Base-by-base conservation (phyloP, 73 alveolate genomes). In the Paramecium biaurelia region DNA sequence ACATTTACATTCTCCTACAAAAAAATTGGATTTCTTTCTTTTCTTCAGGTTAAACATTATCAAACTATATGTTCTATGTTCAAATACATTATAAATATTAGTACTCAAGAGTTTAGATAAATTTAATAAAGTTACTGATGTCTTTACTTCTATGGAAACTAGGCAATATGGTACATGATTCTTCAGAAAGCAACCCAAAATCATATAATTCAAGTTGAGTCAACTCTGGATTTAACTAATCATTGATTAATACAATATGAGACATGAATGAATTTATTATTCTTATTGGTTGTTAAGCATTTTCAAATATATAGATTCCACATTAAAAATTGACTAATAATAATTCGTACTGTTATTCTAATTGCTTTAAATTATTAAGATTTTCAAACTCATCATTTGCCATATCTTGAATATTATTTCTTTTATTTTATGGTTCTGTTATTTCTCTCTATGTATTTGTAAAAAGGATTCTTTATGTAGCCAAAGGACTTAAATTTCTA, bases 261-360 rank as follows among this genome's bases (percentile, higher is more conserved):
- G 86, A 72, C 86, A 72, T 72, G 37, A 35, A 72, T 35, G 86
- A 72, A 72, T 72, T 72, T 12, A 72, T 37, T 14, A 37, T 72
- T 37, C 26, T 72, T 12, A 72, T 38, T 12, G 86, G 63, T 72
- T 72, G 12, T 7, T 63, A 32, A 30, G 41, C 26, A 30, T 26
- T 63, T 63, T 63, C 84, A 26, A 30, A 63, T 12, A 63, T 63
- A 24, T 63, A 63, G 41, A 63, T 63, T 32, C 84, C 84, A 63
- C 84, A 63, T 63, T 63, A 30, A 63, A 63, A 63, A 32, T 63
- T 30, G 12, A 32, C 12, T 12, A 63, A 63, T 30, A 63, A 20
- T 12, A 63, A 10, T 30, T 63, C 84, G 7, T 63, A 63, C 41
- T 26, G 0, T 7, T 35, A 12, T 8, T 72, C 86, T 72, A 12